Base-by-base conservation (phyloP, 768 basidiomycete genomes). In the Dentipellis fragilis region DNA sequence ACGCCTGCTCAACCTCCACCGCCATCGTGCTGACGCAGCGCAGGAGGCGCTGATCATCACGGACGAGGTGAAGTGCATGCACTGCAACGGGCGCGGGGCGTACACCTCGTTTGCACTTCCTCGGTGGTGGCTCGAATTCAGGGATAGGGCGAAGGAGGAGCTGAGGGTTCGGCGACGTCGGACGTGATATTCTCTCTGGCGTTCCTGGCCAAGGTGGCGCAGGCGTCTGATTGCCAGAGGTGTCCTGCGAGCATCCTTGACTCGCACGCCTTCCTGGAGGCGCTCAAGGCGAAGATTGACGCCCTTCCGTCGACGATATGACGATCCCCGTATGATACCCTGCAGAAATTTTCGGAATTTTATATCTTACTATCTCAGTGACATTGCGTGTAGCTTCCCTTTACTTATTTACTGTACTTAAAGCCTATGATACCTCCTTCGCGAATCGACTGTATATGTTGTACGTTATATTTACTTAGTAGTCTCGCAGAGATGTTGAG, bases 51-150 rank as follows among this genome's bases (percentile, higher is more conserved):
- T 87, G 8, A 68, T 72, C 56, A 64, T 71, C 17, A 69, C 78
- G 0, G 72, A 74, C 3, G 73, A 78, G 36, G 63, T 84, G 59
- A 80, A 80, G 66, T 88, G 87, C 67, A 77, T 81, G 70, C 79
- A 83, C 58, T 89, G 85, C 62, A 87, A 84, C 40, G 80, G 80
- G 66, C 42, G 19, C 14, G 63, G 69, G 12, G 67, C 65, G 55
- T 72, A 71, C 58, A 71, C 74, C 1, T 69, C 74, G 51, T 71
- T 79, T 56, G 70, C 71, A 5, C 72, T 74, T 5, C 87, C 87
- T 19, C 77, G 75, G 66, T 88, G 85, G 87, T 89, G 85, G 86
- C 64, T 65, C 19, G 78, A 79, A 58, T 89, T 80, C 62, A 75
- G 79, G 65, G 74, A 64, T 64, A 63, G 71, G 55, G 86, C 84